These are phyloP conservation scores for Yamadazyma diospyri DNA, from an alignment of 1,139 yeast genomes.

Conservation along the genomic window DNA sequence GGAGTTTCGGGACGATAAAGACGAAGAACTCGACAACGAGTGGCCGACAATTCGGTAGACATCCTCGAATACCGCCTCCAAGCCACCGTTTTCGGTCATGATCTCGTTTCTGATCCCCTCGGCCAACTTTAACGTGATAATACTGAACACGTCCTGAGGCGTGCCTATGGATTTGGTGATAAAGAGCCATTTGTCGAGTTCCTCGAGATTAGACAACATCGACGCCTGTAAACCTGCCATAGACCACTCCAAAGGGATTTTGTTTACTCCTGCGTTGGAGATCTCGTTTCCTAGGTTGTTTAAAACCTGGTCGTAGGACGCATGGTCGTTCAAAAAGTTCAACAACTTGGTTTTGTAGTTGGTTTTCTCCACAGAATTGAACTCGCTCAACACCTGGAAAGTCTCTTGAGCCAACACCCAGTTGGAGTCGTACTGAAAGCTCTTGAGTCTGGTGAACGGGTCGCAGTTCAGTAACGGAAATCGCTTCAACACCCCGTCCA, in stretches of 20 bases:
- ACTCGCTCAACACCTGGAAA: constrained; percentile 62
- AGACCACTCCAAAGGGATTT: constrained; percentile 51
- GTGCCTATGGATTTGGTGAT: constrained; percentile 33
- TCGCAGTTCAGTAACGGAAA: constrained; percentile 58
- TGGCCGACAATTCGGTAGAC: constrained; percentile 59
- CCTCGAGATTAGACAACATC: constrained; percentile 49
- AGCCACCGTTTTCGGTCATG: constrained; percentile 15
- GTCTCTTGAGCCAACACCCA: constrained; percentile 91
- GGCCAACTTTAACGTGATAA: constrained; percentile 67
- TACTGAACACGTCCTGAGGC: constrained; percentile 48
- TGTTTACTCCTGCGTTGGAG: constrained; percentile 20
- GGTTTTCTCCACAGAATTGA: constrained; percentile 26
- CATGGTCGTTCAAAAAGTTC: constrained; percentile 40
- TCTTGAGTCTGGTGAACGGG: constrained; percentile 54
- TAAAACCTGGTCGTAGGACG: constrained; percentile 40
- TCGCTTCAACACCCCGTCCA: constrained; percentile 78
- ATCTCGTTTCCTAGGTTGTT: constrained; percentile 29
- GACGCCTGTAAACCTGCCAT: constrained; percentile 74
- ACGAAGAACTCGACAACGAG: constrained; percentile 56
- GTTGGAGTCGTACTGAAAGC: constrained; percentile 80
- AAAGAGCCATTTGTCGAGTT: constrained; percentile 55
- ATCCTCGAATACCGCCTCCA: constrained; percentile 30
- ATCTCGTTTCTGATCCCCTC: constrained; percentile 50
- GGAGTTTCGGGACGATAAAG: constrained; percentile 58
- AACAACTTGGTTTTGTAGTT: constrained; percentile 34